Base-by-base conservation (phyloP, 148 eudicot species). In the Drosera capensis region DNA sequence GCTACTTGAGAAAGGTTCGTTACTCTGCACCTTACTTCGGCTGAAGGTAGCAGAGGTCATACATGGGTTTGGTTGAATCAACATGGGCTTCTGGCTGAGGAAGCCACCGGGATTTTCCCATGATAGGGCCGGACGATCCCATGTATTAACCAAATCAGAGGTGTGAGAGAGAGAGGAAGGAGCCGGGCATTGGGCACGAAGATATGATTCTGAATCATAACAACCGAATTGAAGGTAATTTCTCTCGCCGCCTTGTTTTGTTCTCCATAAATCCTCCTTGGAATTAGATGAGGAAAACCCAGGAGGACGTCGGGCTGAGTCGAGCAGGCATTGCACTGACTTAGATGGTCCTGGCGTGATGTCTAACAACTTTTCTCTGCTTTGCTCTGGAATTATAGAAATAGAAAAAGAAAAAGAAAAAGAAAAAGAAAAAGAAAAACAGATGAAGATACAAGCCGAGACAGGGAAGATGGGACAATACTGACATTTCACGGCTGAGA, bases 191-290 rank as follows among this genome's bases (percentile, higher is more conserved):
- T 53, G 59, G 56, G 82, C 0, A 34, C n/a, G n/a, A 13, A 34
- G 9, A 34, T 2, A 5, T 34, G 38, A 34, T 34, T 58, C 73
- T 23, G 60, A 25, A 31, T 29, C 51, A 60, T 46, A 64, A 51
- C 45, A 56, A 46, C 58, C 59, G 30, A 67, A 51, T 23, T 46
- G 28, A 44, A 50, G 53, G 25, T 25, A 49, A 49, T 51, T 55
- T 48, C 60, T 57, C 20, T 76, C 69, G 41, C 23, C 47, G 43
- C 49, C 62, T n/a, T 38, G 35, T 43, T 68, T 52, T 35, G 57
- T 59, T 62, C 56, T 75, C 78, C 86, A 66, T n/a, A 46, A 26
- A 46, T 60, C 75, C 46, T 52, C 76, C 23, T 42, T 72, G 30
- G 28, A 51, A 46, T 64, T 56, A 44, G 55, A 26, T 18, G 46